Conservation (phyloP, 768 basidiomycete species). For the Pleurotus ostreatus region DNA sequence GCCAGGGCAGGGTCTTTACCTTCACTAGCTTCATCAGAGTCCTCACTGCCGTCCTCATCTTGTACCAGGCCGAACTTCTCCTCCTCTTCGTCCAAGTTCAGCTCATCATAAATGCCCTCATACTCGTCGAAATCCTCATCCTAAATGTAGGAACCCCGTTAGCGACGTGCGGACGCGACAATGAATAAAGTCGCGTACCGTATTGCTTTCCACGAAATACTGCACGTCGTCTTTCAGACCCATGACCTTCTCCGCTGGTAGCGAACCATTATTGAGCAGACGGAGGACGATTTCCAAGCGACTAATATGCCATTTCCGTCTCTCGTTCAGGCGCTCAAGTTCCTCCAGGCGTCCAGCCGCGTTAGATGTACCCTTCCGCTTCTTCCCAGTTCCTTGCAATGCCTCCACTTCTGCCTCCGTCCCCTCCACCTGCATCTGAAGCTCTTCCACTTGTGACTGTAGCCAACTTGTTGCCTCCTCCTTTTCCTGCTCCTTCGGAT, state of each 20-base stretch:
- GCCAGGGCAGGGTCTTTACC: slow-evolving; percentile 33
- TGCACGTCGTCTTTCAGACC: slow-evolving; percentile 89
- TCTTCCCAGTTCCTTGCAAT: slow-evolving; percentile 78
- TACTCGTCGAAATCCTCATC: slow-evolving; percentile 98
- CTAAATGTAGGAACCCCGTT: slow-evolving; percentile 34
- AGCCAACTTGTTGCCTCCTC: slow-evolving; percentile 87
- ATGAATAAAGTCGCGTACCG: slow-evolving; percentile 52
- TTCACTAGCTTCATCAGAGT: slow-evolving; percentile 72
- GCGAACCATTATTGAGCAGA: slow-evolving; percentile 88
- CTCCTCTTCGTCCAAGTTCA: slow-evolving; percentile 95
- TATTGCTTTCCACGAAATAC: slow-evolving; percentile 95
- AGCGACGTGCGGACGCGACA: not conserved
- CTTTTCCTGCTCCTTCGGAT: slow-evolving; percentile 97
- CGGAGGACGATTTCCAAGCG: slow-evolving; percentile 92
- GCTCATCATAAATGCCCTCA: slow-evolving; percentile 95
- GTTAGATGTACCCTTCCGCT: slow-evolving; percentile 67
- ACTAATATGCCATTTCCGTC: slow-evolving; percentile 92
- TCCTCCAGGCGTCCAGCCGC: slow-evolving; percentile 73
- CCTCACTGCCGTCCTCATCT: slow-evolving; percentile 77
- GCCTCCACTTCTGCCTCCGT: slow-evolving; percentile 94
- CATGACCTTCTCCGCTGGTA: slow-evolving; percentile 76
- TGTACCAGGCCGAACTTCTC: slow-evolving; percentile 82
- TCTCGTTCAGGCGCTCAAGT: slow-evolving; percentile 86
- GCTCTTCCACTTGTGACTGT: slow-evolving; percentile 83
- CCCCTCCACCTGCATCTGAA: slow-evolving; percentile 88